Base-by-base conservation (phyloP, 345 rosid species). In the Eucalyptus sp. region DNA sequence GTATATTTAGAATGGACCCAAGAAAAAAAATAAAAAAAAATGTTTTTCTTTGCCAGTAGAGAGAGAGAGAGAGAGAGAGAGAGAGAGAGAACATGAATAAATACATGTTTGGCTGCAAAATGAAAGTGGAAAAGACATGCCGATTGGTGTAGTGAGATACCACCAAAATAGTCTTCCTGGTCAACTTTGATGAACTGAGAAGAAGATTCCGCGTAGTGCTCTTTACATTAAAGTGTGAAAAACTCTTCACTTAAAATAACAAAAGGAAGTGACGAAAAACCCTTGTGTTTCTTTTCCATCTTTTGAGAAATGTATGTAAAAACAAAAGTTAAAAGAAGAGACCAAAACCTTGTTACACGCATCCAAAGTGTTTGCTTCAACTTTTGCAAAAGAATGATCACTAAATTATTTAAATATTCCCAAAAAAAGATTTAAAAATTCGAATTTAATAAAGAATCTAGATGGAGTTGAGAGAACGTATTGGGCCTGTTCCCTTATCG, bases 341-440 rank as follows among this genome's bases (percentile, higher is more conserved):
- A 92, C 95, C 93, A 94, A 96, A 96, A 93, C 97, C 95, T 90
- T 37, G 80, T 86, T 90, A 91, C 95, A 94, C 94, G 97, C 96
- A 89, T 91, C 91, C 88, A 88, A 80, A 54, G 88, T 54, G 86
- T 86, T 86, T 43, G 88, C 91, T 90, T 95, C 92, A 92, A 87
- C 96, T 96, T 94, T 93, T 86, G 51, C 87, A 90, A 94, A 93
- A 90, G 90, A 90, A 79, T 88, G 81, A 51, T 68, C 44, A 56
- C 8, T 5, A 85, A 76, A 52, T 44, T 44, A 79, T 49, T 87
- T 86, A 58, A 13, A 62, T 76, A 37, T 10, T 76, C 25, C 46
- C 7, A 5, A 16, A 10, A 33, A 87, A 25, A 12, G 31, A 24
- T 54, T 22, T 87, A 13, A 43, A 16, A 86, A 85, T 51, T 51